Base-by-base conservation (phyloP, 2,329 filamentous ascomycete genomes). In the Phaeophleospora eucalypticola region DNA sequence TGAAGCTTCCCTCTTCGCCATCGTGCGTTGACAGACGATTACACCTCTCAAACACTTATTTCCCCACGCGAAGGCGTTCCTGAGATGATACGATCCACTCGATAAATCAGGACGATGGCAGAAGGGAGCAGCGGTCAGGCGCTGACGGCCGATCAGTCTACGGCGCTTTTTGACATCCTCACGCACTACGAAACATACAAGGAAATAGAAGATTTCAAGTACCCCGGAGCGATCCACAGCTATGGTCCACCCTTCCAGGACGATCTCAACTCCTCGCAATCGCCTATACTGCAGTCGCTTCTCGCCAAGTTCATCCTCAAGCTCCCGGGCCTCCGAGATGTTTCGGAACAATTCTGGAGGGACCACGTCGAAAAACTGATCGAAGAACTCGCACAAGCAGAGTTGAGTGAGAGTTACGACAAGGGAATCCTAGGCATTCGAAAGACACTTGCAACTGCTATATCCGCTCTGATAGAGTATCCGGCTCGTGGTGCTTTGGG, bases 381-480 rank as follows among this genome's bases (percentile, higher is more conserved):
- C 57, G 68, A 71, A 57, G 75, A 80, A 58, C 70, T 91, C 44
- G 82, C 77, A 7, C 76, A 82, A 24, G 84, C 81, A 2, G 81
- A 87, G 41, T 71, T 91, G 24, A 89, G 84, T 1, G 87, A 91
- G 65, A 89, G 84, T 63, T 91, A 89, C 60, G 87, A 91, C 64
- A 89, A 89, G 66, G 86, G 84, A 12, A 75, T 81, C 0, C 68
- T 91, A 55, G 87, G 87, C 0, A 82, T 83, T 49, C 75, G 87
- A 42, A 89, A 89, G 69, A 86, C 84, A 16, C 68, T 91, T 40
- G 80, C 86, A 0, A 88, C 87, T 4, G 86, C 83, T 0, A 76
- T 82, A 8, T 84, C 84, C 29, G 79, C 81, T 4, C 66, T 90
- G 46, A 73, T 87, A 44, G 87, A 89, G 67, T 81, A 83, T 60